Base-by-base conservation (phyloP, 768 basidiomycete genomes). In the Pisolithus microcarpus region DNA sequence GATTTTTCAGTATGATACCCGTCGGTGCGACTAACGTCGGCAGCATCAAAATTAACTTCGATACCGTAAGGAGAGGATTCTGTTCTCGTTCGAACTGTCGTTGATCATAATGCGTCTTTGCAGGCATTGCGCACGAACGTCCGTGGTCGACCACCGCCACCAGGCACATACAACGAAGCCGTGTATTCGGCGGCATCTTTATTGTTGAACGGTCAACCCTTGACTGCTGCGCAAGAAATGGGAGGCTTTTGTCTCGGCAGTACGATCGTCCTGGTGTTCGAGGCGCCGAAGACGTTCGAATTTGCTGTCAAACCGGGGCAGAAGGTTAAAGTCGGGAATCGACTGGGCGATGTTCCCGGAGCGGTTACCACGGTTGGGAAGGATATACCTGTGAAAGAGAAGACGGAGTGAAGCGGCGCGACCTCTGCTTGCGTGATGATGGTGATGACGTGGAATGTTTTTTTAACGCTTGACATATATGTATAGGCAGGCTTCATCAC, bases 1-100 rank as follows among this genome's bases (percentile, higher is more conserved):
- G 96, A 1, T 97, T 97, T 76, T 99, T 96, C 67, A 75, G 86
- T 24, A 97, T 97, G 92, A 83, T 96, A 0, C 96, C 96, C 9
- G 95, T 99, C 26, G 96, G 96, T 3, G 96, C 96, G 2, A 98
- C 95, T 10, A 98, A 99, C 65, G 96, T 98, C 47, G 96, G 96
- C 5, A 88, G 85, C 56, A 98, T 99, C 70, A 85, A 86, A 57
- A 78, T 99, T 63, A 94, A 96, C 65, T 99, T 99, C 67, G 96
- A 99, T 66, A 75, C 85, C 64, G 87, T 85, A 42, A 48, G 65
- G 39, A 26, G 51, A 26, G 51, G 11, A n/a, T 21, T 5, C 45
- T 16, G 10, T 50, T 26, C 42, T 43, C 39, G 11, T 5, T 8
- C 18, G 45, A 13, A n/a, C n/a, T n/a, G n/a, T n/a, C n/a, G n/a